Base-by-base conservation (phyloP, 2,329 filamentous ascomycete species). In the Akanthomyces lecanii region DNA sequence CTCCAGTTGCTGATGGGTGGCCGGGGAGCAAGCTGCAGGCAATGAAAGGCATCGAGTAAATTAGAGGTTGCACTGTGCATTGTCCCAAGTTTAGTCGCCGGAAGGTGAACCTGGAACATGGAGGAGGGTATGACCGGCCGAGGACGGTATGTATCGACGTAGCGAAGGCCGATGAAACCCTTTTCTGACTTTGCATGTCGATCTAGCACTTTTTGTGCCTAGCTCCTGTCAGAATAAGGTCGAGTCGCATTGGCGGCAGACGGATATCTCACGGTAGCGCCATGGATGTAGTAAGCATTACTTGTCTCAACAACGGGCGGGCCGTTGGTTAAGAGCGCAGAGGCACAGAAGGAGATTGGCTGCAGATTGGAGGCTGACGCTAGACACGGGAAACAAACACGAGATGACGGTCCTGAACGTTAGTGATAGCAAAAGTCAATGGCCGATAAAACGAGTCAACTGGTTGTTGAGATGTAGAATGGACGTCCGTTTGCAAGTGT, bases 191-290 rank as follows among this genome's bases (percentile, higher is more conserved):
- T 55, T 61, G 30, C 30, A 38, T 42, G 59, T 44, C 38, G 51
- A 61, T 54, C 59, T 61, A 61, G 30, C 30, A 48, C 42, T n/a
- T 18, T 47, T 61, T 33, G 16, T 54, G 50, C 42, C 21, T 61
- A 61, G 59, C 50, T 61, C 42, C 50, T 61, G 59, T 61, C 40
- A 61, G 59, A 61, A 61, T 61, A 61, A 61, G 59, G 50, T 55
- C 50, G n/a, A 42, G 59, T 61, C 59, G 59, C 59, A 61, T 61
- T 61, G 59, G 59, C 59, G 59, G 59, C 59, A 61, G 40, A 61
- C 42, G 59, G 59, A 55, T 61, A 61, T 61, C 59, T 61, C 59
- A 61, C 50, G 51, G 59, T 54, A 61, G 59, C 51, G 50, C 59
- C 50, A 36, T 61, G 40, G 40, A 54, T 61, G 59, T 61, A 61